phyloP scores from a whole-genome alignment of 768 basidiomycete genomes.

The Tephrocybe sp. region DNA sequence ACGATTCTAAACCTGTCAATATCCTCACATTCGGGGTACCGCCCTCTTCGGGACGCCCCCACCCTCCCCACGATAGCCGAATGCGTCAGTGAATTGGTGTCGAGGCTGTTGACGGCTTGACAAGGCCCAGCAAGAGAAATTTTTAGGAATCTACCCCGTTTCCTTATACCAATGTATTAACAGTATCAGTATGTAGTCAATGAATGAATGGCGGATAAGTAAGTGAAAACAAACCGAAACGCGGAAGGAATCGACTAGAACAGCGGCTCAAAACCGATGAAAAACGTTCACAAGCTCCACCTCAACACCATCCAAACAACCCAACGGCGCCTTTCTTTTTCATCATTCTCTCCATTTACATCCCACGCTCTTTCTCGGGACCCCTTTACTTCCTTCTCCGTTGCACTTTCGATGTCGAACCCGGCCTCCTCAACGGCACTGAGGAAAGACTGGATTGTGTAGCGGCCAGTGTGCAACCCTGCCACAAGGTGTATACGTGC shows the following conservation, averaged over 20 bases:
- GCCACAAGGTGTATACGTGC: constrained; percentile 66
- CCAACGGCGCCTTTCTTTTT: constrained; percentile 68
- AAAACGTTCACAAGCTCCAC: no score
- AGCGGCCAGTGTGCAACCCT: constrained; percentile 74
- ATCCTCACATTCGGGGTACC: constrained; percentile 46
- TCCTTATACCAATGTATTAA: no score
- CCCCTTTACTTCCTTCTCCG: constrained; percentile 49
- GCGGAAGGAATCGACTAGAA: no score
- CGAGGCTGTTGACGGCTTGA: no score
- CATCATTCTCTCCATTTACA: constrained; percentile 55
- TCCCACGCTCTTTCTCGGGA: constrained; percentile 45
- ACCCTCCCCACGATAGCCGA: constrained; percentile 25
- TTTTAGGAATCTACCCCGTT: no score
- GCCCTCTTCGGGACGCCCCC: constrained; percentile 17
- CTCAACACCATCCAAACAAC: constrained; percentile 63
- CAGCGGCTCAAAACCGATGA: no score
- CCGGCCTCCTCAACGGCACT: constrained; percentile 33
- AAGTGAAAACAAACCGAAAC: no score
- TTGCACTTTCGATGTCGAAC: constrained; percentile 42
- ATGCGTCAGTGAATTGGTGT: constrained; percentile 13
- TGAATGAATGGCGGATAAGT: not conserved
- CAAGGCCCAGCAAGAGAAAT: no score
- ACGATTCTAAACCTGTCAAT: constrained; percentile 39
- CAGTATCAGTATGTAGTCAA: no score
- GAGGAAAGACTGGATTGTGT: constrained; percentile 65